Base-by-base conservation (phyloP, 352 stramenopile genomes). In the Phytopythium cucurbitacearum region DNA sequence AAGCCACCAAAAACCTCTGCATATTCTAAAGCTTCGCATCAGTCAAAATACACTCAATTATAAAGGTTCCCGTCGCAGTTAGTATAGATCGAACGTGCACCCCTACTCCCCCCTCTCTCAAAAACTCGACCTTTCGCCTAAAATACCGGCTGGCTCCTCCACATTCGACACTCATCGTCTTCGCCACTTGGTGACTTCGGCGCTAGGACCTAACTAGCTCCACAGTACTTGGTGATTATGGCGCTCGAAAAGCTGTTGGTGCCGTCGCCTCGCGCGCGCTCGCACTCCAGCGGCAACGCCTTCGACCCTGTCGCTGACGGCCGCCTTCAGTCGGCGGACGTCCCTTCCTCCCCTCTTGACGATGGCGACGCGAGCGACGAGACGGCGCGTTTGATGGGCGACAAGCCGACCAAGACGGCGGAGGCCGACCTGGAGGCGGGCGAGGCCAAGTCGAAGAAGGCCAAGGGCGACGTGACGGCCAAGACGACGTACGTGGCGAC, bases 401-500 rank as follows among this genome's bases (percentile, higher is more conserved):
- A 5, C 34, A 42, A 49, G 44, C 4, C 4, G 32, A 10, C 34
- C 47, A 52, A 52, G 47, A 37, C n/a, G 34, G 47, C 37, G 47
- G 48, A 60, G 12, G 28, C 60, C 38, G 62, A 71, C 21, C 35
- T 62, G 5, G 47, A 73, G 51, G 47, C 13, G 34, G 62, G 63
- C 41, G 44, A 40, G 51, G 60, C 59, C 7, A 49, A 56, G 3
- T 51, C 58, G 38, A 59, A 69, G 48, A 72, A 66, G 49, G 37
- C 56, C 12, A 65, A 60, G 1, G 40, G 35, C 13, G 15, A 38
- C 3, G 40, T 37, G n/a, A 48, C 37, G 36, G 3, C 45, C 53
- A 89, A 89, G 70, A 87, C 76, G 44, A 80, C 68, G 51, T 91
- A 91, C 57, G 76, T 91, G 15, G 44, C 76, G 11, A 61, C 70